These are phyloP conservation scores for Stachybotrys elegans DNA, from an alignment of 2,329 filamentous ascomycete species.

Conservation along the genomic window DNA sequence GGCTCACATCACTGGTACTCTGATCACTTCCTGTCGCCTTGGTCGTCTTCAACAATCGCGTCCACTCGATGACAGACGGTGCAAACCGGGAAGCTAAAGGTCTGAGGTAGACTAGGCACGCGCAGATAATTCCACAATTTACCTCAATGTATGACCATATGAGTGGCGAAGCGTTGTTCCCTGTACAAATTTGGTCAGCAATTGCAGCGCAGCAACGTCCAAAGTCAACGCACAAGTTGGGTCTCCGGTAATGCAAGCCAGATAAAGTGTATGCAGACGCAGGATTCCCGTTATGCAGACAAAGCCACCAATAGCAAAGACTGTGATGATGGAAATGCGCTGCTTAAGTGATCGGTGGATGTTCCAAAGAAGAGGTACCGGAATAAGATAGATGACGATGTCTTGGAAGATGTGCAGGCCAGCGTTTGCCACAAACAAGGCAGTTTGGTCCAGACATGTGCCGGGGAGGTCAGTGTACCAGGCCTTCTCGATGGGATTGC, in stretches of 20 bases:
- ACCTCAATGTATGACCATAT: not conserved
- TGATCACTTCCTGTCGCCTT: too few species aligned
- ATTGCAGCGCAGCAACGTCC: not conserved
- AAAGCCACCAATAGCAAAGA: not conserved
- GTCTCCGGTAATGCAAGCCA: not conserved
- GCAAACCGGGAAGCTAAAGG: not conserved
- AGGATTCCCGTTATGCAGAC: not conserved
- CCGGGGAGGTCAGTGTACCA: slow-evolving; percentile 10
- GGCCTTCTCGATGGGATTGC: slow-evolving; percentile 29
- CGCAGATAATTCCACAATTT: not conserved
- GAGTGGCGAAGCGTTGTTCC: not conserved
- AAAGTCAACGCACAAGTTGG: not conserved
- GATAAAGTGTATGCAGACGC: not conserved
- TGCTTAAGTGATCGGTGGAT: not conserved
- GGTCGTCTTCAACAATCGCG: too few species aligned
- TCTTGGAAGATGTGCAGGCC: slow-evolving; percentile 43
- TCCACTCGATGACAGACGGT: too few species aligned
- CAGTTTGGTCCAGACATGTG: not conserved
- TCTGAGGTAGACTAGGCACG: not conserved
- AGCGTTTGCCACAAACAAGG: not conserved
- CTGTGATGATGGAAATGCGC: not conserved
- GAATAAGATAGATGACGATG: slow-evolving; percentile 35
- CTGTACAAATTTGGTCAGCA: too few species aligned
- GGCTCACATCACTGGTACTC: too few species aligned
- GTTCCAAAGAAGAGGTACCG: slow-evolving; percentile 25